Evolutionary conservation across 2,329 filamentous ascomycete genomes (phyloP).

Genomic region (Penicillium paneum): DNA sequence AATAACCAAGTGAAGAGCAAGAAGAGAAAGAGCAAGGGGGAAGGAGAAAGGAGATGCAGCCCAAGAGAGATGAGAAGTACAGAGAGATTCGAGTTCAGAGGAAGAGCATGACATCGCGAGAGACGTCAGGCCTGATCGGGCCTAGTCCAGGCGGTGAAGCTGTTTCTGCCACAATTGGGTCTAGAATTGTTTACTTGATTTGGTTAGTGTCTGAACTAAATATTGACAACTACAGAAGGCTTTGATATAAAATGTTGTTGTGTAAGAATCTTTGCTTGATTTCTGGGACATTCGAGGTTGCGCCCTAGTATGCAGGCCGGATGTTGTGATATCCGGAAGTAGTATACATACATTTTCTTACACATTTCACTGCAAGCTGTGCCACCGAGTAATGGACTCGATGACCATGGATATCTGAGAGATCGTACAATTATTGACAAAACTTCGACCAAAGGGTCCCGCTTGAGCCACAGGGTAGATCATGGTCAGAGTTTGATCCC

Average conservation of each 20-base stretch:
- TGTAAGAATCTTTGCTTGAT: background rate
- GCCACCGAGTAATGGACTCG: slow-evolving; percentile 1
- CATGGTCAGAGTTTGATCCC: background rate
- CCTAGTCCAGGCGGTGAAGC: slow-evolving; percentile 21
- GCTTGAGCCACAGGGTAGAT: background rate
- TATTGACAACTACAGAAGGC: background rate
- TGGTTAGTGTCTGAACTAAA: slow-evolving; percentile 8
- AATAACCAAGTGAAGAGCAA: slow-evolving; percentile 7
- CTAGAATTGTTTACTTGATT: slow-evolving; percentile 13
- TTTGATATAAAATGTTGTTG: background rate
- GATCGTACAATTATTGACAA: background rate
- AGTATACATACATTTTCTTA: slow-evolving; percentile 6
- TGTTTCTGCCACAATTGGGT: slow-evolving; percentile 19
- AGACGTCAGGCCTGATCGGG: slow-evolving; percentile 25
- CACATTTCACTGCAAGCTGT: background rate
- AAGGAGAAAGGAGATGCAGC: slow-evolving; percentile 18
- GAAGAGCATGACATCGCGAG: slow-evolving; percentile 24
- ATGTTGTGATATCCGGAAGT: slow-evolving; percentile 7
- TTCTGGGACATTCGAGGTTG: background rate
- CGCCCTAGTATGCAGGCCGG: background rate
- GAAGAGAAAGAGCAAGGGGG: slow-evolving; percentile 17
- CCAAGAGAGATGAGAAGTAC: slow-evolving; percentile 18
- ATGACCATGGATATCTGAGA: background rate
- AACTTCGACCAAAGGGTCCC: background rate
- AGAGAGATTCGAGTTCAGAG: slow-evolving; percentile 17